These are phyloP conservation scores for Suillus bovinus DNA, from an alignment of 768 basidiomycete genomes.

Conservation along the genomic window DNA sequence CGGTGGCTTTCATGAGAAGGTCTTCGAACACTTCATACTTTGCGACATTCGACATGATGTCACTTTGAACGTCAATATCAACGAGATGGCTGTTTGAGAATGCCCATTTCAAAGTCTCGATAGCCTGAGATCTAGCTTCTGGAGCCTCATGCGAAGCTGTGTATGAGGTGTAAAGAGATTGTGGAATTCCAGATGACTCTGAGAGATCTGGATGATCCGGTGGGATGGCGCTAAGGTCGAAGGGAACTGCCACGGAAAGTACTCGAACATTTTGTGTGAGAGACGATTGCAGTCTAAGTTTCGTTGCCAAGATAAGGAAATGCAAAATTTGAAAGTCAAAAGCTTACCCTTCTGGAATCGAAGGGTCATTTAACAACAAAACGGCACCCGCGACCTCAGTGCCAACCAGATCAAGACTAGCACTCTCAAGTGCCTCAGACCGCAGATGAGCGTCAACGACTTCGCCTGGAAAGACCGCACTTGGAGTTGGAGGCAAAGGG, in stretches of 20 bases:
- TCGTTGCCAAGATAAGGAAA: neutral
- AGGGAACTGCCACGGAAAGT: slow-evolving; percentile 61
- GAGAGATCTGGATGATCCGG: slow-evolving; percentile 38
- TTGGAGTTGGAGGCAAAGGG: slow-evolving; percentile 68
- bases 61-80: slow-evolving; percentile 67
- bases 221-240: slow-evolving; percentile 50
- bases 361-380: neutral
- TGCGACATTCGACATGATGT: slow-evolving; percentile 48
- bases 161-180: slow-evolving; percentile 61
- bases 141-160: slow-evolving; percentile 40
- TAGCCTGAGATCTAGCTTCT: slow-evolving; percentile 46
- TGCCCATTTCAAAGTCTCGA: slow-evolving; percentile 65
- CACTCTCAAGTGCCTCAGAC: slow-evolving; percentile 33
- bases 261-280: neutral
- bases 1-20: slow-evolving; percentile 61
- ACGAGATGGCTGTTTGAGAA: slow-evolving; percentile 61
- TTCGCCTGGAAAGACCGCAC: slow-evolving; percentile 57
- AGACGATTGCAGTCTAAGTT: slow-evolving; percentile 15
- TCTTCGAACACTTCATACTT: slow-evolving; percentile 72
- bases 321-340: neutral
- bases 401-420: slow-evolving; percentile 2
- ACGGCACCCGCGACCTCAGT: slow-evolving; percentile 44
- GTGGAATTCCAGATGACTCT: slow-evolving; percentile 38
- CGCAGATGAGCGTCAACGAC: slow-evolving; percentile 73
- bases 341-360: neutral